These are phyloP conservation scores for Didymella glomerata DNA, from an alignment of 2,329 filamentous ascomycete species.

Conservation along the genomic window DNA sequence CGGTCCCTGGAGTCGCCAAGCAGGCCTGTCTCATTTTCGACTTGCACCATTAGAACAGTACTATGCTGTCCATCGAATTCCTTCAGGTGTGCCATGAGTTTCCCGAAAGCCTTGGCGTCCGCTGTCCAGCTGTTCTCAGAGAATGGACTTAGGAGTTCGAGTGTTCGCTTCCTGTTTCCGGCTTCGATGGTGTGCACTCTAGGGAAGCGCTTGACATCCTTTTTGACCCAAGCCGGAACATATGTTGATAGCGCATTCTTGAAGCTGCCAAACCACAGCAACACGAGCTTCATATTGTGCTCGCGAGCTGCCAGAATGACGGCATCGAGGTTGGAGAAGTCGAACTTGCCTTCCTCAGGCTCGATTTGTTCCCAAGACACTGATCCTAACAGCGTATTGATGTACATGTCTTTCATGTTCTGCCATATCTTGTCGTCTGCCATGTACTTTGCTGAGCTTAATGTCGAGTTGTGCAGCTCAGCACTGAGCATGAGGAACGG, in stretches of 20 bases:
- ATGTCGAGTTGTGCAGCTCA: conserved; percentile 59
- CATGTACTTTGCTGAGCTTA: conserved; percentile 58
- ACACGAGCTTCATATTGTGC: conserved; percentile 52
- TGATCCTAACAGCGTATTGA: conserved; percentile 58
- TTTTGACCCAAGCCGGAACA: conserved; percentile 38
- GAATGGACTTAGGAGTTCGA: conserved; percentile 44
- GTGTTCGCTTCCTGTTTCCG: conserved; percentile 31
- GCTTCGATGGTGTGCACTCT: conserved; percentile 34
- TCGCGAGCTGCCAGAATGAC: conserved; percentile 51
- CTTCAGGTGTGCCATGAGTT: conserved; percentile 53
- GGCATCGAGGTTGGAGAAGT: conserved; percentile 55
- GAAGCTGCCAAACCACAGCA: conserved; percentile 60
- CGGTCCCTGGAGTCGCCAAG: conserved; percentile 63
- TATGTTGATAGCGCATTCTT: conserved; percentile 55
- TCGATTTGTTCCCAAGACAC: conserved; percentile 60
- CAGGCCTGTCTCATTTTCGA: conserved; percentile 65
- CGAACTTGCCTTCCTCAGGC: conserved; percentile 55
- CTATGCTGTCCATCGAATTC: conserved; percentile 57
- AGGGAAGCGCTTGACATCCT: conserved; percentile 47
- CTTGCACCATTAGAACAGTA: conserved; percentile 65
- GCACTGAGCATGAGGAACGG: conserved; percentile 57
- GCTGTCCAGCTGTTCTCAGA: conserved; percentile 47
- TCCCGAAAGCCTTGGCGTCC: conserved; percentile 53
- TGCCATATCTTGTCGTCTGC: conserved; percentile 51
- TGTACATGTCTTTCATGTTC: conserved; percentile 52